Percentiles rank a stretch among this genome's conserved stretches.
These are phyloP conservation scores for Daldinia eschscholtzii DNA, from an alignment of 2,329 filamentous ascomycete genomes.

Conservation along the genomic window DNA sequence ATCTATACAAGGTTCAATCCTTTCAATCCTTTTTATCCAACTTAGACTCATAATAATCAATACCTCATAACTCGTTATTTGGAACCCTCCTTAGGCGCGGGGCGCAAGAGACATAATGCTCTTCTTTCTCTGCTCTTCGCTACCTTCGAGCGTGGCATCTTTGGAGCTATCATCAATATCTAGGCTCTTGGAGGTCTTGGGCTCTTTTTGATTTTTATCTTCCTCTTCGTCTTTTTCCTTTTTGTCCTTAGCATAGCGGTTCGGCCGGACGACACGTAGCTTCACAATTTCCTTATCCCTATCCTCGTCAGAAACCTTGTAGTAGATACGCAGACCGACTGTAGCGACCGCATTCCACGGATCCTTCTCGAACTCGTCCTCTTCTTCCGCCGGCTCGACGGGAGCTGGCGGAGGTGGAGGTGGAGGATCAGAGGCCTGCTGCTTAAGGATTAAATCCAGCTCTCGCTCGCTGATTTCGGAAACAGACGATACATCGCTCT, in stretches of 20 bases:
- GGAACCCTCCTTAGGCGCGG: conserved; percentile 13
- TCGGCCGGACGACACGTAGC: conserved; percentile 58
- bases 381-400: conserved; percentile 58
- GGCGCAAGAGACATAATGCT: conserved; percentile 48
- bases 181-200: conserved; percentile 55
- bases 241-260: conserved; percentile 50
- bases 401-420: conserved; percentile 49
- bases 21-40: background rate
- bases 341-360: conserved; percentile 75
- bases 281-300: conserved; percentile 54
- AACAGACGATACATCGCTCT: conserved; percentile 52
- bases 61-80: conserved; percentile 17
- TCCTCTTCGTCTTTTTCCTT: conserved; percentile 46
- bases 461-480: conserved; percentile 58
- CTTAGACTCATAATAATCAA: background rate
- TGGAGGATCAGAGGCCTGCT: conserved; percentile 37
- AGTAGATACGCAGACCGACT: conserved; percentile 71
- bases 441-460: conserved; percentile 53
- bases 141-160: conserved; percentile 51
- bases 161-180: conserved; percentile 56
- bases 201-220: conserved; percentile 27
- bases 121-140: conserved; percentile 49
- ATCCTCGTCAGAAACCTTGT: conserved; percentile 58
- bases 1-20: background rate
- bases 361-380: conserved; percentile 67